Evolutionary conservation across 2,329 filamentous ascomycete genomes (phyloP), one percentile per base, ranked within the genome.

Genomic region (Neonectria hederae): DNA sequence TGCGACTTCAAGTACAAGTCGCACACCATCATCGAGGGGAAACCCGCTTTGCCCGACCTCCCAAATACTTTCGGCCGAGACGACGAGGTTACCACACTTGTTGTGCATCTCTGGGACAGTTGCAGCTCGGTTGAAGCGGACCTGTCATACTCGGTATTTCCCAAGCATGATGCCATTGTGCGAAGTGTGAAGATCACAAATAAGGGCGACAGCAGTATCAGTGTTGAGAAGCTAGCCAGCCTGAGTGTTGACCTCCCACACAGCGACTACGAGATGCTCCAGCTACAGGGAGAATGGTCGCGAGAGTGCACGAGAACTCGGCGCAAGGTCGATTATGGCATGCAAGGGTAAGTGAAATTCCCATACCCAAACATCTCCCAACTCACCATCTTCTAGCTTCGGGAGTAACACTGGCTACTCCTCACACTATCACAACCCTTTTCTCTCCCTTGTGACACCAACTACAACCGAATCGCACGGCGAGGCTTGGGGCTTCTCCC

Each of bases 351-450:
- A 70, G 81, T 69, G 0, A 5, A 53, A 2, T 28, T 14, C 1
- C 7, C 2, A 21, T 2, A 0, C 17, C 38, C 8, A 19, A 19
- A 4, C 1, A 8, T n/a, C 2, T 38, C 14, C 35, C 42, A 2
- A 10, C 5, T 9, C 5, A 30, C 69, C 55, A 17, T 21, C 0
- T 57, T 2, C 17, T 45, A 87, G 87, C 6, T 90, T 90, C 72
- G 85, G 85, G 17, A 90, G 87, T 68, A 84, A 81, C 0, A 83
- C 83, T 3, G 89, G 89, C 1, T 90, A 88, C 72, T 87, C 88
- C 0, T 90, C 87, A 0, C 87, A 90, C 67, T 78, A 87, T 1
- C 86, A 90, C 72, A 91, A 91, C 68, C 88, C 88, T 0, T 90
- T 90, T 77, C 80, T 90, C 22, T 82, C 86, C 0, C 76, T 91